phyloP scores from a whole-genome alignment of 2,329 filamentous ascomycete genomes.

The Claviceps africana region DNA sequence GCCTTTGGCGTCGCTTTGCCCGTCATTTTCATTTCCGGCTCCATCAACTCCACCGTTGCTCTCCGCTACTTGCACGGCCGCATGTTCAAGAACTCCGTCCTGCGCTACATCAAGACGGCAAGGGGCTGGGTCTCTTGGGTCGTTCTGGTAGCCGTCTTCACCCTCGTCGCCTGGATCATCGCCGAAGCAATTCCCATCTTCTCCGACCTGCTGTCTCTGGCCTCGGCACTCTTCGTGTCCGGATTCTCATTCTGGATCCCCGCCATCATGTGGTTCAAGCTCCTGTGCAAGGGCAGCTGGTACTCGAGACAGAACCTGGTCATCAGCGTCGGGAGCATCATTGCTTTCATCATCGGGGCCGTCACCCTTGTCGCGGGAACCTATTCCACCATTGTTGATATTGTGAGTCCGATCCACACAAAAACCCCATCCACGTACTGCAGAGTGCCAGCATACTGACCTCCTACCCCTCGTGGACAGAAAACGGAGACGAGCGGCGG shows the following conservation, averaged over 20 bases:
- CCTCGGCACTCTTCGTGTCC: constrained; percentile 34
- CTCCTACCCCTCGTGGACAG: constrained; percentile 1
- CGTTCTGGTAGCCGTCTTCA: constrained; percentile 39
- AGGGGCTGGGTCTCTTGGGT: constrained; percentile 42
- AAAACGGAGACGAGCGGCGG: constrained; percentile 10
- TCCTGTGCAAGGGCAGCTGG: constrained; percentile 16
- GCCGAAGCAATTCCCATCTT: constrained; percentile 62
- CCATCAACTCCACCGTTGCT: constrained; percentile 44
- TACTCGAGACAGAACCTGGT: constrained; percentile 14
- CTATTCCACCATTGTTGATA: constrained; percentile 14
- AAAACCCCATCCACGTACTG: not conserved
- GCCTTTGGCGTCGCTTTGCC: constrained; percentile 58
- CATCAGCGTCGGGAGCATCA: constrained; percentile 6
- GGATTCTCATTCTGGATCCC: constrained; percentile 22
- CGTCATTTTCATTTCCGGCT: constrained; percentile 61
- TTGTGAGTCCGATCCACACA: constrained; percentile 10
- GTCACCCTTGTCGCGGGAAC: constrained; percentile 14
- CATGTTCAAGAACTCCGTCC: constrained; percentile 27
- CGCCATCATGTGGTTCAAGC: constrained; percentile 27
- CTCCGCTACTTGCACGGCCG: constrained; percentile 31
- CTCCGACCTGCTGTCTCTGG: constrained; percentile 45
- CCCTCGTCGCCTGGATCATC: constrained; percentile 53
- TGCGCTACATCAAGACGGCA: constrained; percentile 32
- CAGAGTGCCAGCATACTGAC: not conserved
- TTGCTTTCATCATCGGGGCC: constrained; percentile 12